Evolutionary conservation across 495 filamentous ascomycete genomes (phyloP), one percentile per base, ranked within the genome.

Genomic region (Xylaria nigripes): DNA sequence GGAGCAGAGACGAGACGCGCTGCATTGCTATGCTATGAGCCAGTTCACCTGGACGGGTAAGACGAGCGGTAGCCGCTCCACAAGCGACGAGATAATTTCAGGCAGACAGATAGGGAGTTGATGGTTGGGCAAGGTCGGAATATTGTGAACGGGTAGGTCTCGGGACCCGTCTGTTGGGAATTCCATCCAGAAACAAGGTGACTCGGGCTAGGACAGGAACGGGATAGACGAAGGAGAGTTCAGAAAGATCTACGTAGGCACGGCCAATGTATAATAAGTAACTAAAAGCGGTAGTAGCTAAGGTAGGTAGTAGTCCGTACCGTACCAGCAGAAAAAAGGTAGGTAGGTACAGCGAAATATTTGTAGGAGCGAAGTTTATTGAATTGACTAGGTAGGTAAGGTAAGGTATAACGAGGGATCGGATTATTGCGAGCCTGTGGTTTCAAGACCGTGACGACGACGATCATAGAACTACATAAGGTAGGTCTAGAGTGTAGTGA

Each of bases 1-100:
- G 75, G 67, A 78, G 71, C 45, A 78, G 63, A 23, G 72, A 64
- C 59, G 75, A 75, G 61, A 78, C 72, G 53, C 75, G 73, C 65
- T 76, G 71, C 75, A 78, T 76, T 62, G 68, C 60, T 61, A 53
- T 38, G n/a, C n/a, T n/a, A n/a, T 18, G n/a, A 51, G 42, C 40
- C 41, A 25, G 23, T 18, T 25, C 12, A 24, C 47, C 48, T 8
- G 42, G 13, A 24, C 54, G 18, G 46, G 32, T 38, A 51, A 50
- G 32, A 45, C 41, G 40, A 46, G 54, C 47, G 48, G 22, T 30
- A 29, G 48, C 34, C 48, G 47, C 54, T 49, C 41, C 25, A 19
- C 15, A 8, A 41, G 42, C 48, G 48, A 32, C 40, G 27, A 19
- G 13, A 30, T 15, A 16, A 5, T 15, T 5, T 25, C 44, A 18